A percentile compares a stretch with the other conserved stretches of the same genome.
These are phyloP conservation scores for Dendrothele bispora DNA, from an alignment of 768 basidiomycete species.

Conservation along the genomic window DNA sequence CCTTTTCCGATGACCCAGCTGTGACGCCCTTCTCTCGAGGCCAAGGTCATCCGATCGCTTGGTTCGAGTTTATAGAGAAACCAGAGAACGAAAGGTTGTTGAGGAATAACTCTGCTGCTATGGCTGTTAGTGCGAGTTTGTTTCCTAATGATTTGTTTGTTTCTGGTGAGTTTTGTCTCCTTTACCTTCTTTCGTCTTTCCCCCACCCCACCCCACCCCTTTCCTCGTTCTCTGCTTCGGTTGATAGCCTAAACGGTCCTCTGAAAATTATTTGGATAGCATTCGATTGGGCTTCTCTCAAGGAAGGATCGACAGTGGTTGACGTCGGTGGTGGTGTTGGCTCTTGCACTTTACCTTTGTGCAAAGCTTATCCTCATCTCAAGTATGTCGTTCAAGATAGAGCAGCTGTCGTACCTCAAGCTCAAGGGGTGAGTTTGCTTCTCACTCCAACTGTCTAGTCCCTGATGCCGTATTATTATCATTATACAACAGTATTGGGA, in stretches of 20 bases:
- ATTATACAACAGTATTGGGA: no score
- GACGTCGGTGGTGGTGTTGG: constrained; percentile 77
- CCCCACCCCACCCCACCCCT: no score
- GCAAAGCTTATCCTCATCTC: constrained; percentile 33
- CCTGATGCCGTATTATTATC: no score
- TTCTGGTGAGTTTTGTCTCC: not conserved
- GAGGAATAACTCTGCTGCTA: constrained; percentile 22
- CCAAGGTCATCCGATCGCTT: not conserved
- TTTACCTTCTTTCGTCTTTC: not conserved
- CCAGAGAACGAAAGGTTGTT: constrained; percentile 16
- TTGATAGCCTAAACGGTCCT: no score
- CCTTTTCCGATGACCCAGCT: not conserved
- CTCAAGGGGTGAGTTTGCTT: constrained; percentile 41
- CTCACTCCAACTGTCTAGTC: constrained; percentile 27
- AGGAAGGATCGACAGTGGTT: constrained; percentile 50
- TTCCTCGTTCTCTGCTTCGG: no score
- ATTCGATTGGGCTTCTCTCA: constrained; percentile 57
- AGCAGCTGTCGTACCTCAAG: constrained; percentile 52
- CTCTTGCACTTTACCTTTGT: constrained; percentile 33
- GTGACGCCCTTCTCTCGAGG: not conserved
- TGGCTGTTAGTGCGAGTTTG: constrained; percentile 15
- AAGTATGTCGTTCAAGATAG: constrained; percentile 64
- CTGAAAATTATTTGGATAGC: constrained; percentile 30
- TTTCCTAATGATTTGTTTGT: constrained; percentile 9
- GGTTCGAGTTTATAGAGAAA: constrained; percentile 10